Percentiles rank a stretch among this genome's conserved stretches.
Evolutionary conservation across 2,329 filamentous ascomycete species (phyloP).

Genomic region (Alternaria burnsii): DNA sequence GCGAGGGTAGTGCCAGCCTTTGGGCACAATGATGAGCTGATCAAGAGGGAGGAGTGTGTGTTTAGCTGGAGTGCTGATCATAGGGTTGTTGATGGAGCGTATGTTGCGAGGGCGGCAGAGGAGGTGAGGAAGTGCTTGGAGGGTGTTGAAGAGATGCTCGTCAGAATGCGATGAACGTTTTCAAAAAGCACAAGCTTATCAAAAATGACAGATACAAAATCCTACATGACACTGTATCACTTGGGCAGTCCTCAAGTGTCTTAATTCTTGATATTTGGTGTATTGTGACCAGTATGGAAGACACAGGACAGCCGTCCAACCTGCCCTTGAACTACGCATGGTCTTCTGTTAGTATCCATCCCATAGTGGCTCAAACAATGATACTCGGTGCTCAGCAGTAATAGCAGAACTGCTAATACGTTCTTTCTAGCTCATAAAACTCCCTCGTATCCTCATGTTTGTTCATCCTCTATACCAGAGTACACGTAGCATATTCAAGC

Average conservation of each 20-base stretch:
- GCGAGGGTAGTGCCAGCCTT: slow-evolving; percentile 85
- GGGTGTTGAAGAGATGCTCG: slow-evolving; percentile 85
- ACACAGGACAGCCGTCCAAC: background rate
- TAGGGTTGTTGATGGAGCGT: slow-evolving; percentile 91
- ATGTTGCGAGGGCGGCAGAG: slow-evolving; percentile 89
- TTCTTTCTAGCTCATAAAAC: background rate
- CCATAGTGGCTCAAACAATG: background rate
- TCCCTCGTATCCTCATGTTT: no score
- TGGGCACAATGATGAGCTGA: slow-evolving; percentile 62
- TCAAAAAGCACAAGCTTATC: background rate
- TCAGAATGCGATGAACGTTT: slow-evolving; percentile 59
- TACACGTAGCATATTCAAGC: slow-evolving; percentile 17
- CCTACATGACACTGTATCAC: background rate
- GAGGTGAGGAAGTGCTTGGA: slow-evolving; percentile 81
- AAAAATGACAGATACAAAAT: background rate
- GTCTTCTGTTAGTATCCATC: background rate
- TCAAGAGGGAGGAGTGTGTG: slow-evolving; percentile 82
- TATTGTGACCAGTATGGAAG: background rate
- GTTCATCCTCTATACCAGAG: background rate
- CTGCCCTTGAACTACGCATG: background rate
- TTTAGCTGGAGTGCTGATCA: slow-evolving; percentile 98
- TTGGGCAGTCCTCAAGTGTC: no score
- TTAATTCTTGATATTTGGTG: background rate
- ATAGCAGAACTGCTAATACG: background rate
- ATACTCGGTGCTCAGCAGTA: background rate